Conservation (phyloP, 2,329 filamentous ascomycete species). For the Talaromyces sp. region DNA sequence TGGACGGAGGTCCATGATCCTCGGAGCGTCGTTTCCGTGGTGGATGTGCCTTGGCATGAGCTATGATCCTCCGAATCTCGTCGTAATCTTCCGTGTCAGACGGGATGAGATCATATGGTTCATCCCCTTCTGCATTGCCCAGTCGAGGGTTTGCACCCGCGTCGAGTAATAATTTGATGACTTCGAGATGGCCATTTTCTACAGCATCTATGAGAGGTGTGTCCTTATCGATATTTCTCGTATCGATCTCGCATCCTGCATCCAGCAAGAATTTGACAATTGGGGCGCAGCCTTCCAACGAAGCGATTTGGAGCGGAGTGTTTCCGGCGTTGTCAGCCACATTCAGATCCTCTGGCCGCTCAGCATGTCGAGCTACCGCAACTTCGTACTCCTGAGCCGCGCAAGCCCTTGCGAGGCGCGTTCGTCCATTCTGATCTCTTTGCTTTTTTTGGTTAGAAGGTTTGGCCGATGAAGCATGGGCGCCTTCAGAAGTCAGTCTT, state of each 20-base stretch:
- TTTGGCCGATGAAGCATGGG: conserved; percentile 62
- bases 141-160: conserved; percentile 89
- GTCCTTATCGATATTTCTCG: conserved; percentile 73
- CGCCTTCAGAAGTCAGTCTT: conserved; percentile 38
- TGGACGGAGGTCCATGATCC: conserved; percentile 34
- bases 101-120: conserved; percentile 79
- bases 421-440: conserved; percentile 88
- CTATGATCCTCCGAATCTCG: conserved; percentile 68
- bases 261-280: conserved; percentile 85
- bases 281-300: conserved; percentile 77
- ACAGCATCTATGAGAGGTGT: conserved; percentile 94
- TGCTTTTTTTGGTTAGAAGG: conserved; percentile 72
- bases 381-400: conserved; percentile 77
- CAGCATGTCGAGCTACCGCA: conserved; percentile 69
- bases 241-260: conserved; percentile 80
- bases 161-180: conserved; percentile 77
- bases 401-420: conserved; percentile 82
- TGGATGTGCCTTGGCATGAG: conserved; percentile 58
- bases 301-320: conserved; percentile 88
- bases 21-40: conserved; percentile 45
- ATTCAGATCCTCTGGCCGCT: conserved; percentile 83
- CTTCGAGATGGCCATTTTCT: conserved; percentile 87
- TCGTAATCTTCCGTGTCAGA: conserved; percentile 72
- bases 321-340: conserved; percentile 93
- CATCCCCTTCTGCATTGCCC: conserved; percentile 86